Evolutionary conservation across 768 basidiomycete species (phyloP).

Genomic region (Kwoniella heveanensis): DNA sequence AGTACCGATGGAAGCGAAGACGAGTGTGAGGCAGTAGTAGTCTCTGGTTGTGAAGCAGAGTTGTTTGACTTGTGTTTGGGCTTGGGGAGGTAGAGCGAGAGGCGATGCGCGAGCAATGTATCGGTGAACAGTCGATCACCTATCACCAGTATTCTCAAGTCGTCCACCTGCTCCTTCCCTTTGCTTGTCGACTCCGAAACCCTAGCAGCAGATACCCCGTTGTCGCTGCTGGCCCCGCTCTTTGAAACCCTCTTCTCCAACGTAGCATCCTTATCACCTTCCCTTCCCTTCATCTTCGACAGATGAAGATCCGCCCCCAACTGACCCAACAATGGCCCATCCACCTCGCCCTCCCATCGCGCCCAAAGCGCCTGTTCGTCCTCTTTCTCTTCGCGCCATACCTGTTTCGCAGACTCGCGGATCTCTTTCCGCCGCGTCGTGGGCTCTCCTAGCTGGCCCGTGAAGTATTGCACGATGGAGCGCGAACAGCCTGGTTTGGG

Average conservation of each 20-base stretch:
- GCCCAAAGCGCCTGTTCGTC: slow-evolving; percentile 55
- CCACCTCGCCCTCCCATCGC: slow-evolving; percentile 22
- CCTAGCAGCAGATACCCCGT: too few species aligned
- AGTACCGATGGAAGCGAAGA: slow-evolving; percentile 25
- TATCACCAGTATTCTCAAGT: slow-evolving; percentile 69
- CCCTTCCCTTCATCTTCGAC: slow-evolving; percentile 5
- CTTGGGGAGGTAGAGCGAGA: slow-evolving; percentile 28
- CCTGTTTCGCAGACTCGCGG: slow-evolving; percentile 52
- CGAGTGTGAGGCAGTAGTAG: background rate
- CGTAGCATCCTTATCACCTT: slow-evolving; percentile 15
- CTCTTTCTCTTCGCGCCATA: slow-evolving; percentile 23
- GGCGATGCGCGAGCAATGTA: slow-evolving; percentile 76
- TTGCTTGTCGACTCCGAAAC: background rate
- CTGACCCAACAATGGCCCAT: slow-evolving; percentile 55
- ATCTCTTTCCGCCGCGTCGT: slow-evolving; percentile 17
- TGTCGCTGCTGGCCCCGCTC: background rate
- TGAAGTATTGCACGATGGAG: slow-evolving; percentile 74
- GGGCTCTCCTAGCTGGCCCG: slow-evolving; percentile 59
- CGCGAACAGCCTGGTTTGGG: slow-evolving; percentile 82
- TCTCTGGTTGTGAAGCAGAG: background rate
- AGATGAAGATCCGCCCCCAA: background rate
- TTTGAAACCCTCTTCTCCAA: slow-evolving; percentile 1
- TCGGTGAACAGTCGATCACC: slow-evolving; percentile 95
- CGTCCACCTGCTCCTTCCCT: slow-evolving; percentile 9
- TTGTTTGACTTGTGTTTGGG: background rate